Evolutionary conservation across 192 early-diverging fungal genomes (phyloP), one percentile per base, ranked within the genome.

Genomic region (Funneliformis geosporum): DNA sequence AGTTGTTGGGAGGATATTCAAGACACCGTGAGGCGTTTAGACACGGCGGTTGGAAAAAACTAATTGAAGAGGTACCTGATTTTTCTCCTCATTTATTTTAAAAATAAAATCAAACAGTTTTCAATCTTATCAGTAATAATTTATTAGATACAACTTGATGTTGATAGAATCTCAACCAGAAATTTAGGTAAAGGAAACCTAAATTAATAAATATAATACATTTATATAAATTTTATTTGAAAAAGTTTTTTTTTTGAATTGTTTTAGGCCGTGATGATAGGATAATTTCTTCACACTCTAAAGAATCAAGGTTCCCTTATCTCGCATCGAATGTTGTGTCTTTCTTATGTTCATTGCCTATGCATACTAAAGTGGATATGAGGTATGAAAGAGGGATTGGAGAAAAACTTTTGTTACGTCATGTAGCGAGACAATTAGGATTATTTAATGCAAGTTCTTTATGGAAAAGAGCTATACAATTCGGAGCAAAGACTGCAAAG

Each of bases 381-480:
- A 88, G 94, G 7, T 94, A 92, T 81, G 85, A 86, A 14, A 83
- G 92, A 11, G 96, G 95, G 1, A 84, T 97, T 10, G 97, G 97
- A 38, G 96, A 98, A 76, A 99, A 99, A 83, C 79, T 96, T 43
- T 78, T 98, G n/a, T 82, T 99, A 70, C 82, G 96, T 21, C 87
- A 92, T 84, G 82, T 95, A 18, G 94, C 94, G 18, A 83, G 88
- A 16, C 74, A 80, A 73, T 83, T 98, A n/a, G 93, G 94, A 0
- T 86, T 98, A 60, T 46, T 23, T 0, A 73, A 88, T n/a, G 92
- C 92, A 50, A 89, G 82, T 70, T 83, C 80, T 25, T 90, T 93
- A 79, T 93, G 90, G 87, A 99, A 99, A 80, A 86, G 96, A n/a
- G 97, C 97, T 4, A 95, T 99, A 64, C 97, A 99, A 83, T 99